Evolutionary conservation across 2,329 filamentous ascomycete species (phyloP).

Genomic region (Penicillium sp.): DNA sequence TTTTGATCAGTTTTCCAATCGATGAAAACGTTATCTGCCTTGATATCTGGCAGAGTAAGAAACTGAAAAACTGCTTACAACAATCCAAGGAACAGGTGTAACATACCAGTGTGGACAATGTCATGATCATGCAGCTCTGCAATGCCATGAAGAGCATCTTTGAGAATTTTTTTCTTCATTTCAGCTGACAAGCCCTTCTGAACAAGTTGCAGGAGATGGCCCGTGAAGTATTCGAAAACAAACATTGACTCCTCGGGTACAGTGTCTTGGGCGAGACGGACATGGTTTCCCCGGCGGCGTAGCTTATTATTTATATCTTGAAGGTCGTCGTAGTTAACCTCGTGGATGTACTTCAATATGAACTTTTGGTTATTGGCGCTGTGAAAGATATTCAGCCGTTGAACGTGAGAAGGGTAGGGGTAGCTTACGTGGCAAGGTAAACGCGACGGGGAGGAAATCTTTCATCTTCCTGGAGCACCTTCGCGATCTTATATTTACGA

Average conservation of each 20-base stretch:
- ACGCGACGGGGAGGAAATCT: slow-evolving; percentile 15
- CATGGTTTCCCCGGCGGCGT: slow-evolving; percentile 11
- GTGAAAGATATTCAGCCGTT: too few relatives aligned
- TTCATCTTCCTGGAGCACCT: slow-evolving; percentile 18
- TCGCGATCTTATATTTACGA: slow-evolving; percentile 18
- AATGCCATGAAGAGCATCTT: slow-evolving; percentile 38
- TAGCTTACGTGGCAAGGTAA: slow-evolving; percentile 18
- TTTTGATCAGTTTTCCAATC: slow-evolving; percentile 23
- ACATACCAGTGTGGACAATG: slow-evolving; percentile 30
- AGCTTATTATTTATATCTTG: slow-evolving; percentile 14
- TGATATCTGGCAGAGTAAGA: slow-evolving; percentile 25
- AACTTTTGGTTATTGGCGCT: slow-evolving; percentile 17
- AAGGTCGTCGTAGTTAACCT: slow-evolving; percentile 16
- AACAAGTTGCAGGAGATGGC: slow-evolving; percentile 41
- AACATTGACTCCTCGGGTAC: slow-evolving; percentile 45
- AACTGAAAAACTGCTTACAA: too few relatives aligned
- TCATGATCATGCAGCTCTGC: slow-evolving; percentile 32
- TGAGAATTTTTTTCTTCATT: slow-evolving; percentile 41
- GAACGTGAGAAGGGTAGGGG: not conserved
- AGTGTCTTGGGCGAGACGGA: slow-evolving; percentile 31
- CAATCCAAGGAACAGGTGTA: too few relatives aligned
- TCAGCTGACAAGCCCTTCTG: slow-evolving; percentile 37
- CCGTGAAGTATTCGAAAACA: slow-evolving; percentile 43
- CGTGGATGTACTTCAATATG: slow-evolving; percentile 18
- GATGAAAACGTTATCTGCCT: slow-evolving; percentile 33